Percentiles rank a stretch among this genome's conserved stretches.
Conservation (phyloP, 495 filamentous ascomycete species). For the Aspergillus nanangensis region DNA sequence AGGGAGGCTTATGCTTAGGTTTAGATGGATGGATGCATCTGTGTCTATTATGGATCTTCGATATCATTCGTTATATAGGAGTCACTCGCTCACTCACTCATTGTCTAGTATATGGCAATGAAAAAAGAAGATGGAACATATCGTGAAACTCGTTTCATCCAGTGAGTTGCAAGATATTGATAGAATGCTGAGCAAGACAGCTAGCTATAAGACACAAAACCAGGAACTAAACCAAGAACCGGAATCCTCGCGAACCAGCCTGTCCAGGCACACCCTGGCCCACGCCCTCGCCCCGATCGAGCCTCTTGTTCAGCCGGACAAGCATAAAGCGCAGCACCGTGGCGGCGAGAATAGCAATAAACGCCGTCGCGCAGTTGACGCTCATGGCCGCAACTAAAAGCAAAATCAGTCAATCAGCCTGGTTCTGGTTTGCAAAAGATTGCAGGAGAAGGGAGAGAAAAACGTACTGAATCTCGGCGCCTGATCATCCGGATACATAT, state of each 20-base stretch:
- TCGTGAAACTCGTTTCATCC: no score
- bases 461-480: constrained; percentile 36
- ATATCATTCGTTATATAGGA: no score
- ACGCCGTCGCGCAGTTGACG: constrained; percentile 66
- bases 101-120: no score
- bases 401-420: not conserved
- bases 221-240: constrained; percentile 41
- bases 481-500: constrained; percentile 58
- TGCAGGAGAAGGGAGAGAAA: not conserved
- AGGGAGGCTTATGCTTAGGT: constrained; percentile 25
- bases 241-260: constrained; percentile 56
- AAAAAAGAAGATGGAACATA: no score
- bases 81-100: no score
- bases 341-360: constrained; percentile 62
- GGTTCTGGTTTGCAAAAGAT: not conserved
- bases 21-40: not conserved
- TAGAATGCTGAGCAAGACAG: no score
- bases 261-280: constrained; percentile 48
- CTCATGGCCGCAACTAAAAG: constrained; percentile 59
- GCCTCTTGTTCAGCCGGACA: constrained; percentile 64
- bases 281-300: constrained; percentile 51
- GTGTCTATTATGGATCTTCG: no score
- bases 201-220: no score
- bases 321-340: constrained; percentile 62
- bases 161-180: no score